Percentiles rank a stretch among this genome's conserved stretches.
phyloP scores from a whole-genome alignment of 2,329 filamentous ascomycete genomes.

The Colletotrichum viniferum region DNA sequence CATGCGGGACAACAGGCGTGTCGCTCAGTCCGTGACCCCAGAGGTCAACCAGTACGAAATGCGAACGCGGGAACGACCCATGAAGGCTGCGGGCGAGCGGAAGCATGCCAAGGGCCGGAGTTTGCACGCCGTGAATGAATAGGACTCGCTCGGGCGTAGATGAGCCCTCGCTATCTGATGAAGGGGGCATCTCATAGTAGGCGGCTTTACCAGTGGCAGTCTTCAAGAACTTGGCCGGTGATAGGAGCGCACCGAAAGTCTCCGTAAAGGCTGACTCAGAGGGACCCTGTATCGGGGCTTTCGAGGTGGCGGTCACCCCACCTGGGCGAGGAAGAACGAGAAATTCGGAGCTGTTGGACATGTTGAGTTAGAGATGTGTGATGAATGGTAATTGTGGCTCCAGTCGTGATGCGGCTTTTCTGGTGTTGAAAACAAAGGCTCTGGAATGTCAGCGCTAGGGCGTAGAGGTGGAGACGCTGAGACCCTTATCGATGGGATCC shows the following conservation, averaged over 20 bases:
- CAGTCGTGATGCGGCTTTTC: neutral
- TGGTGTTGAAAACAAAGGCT: neutral
- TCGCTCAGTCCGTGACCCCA: constrained; percentile 60
- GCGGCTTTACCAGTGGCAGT: constrained; percentile 39
- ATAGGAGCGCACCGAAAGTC: constrained; percentile 42
- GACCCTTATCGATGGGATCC: neutral
- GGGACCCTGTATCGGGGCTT: constrained; percentile 35
- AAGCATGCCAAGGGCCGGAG: constrained; percentile 50
- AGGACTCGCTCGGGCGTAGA: constrained; percentile 35
- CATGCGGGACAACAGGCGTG: constrained; percentile 48
- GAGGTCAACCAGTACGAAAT: constrained; percentile 50
- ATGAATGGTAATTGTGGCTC: neutral
- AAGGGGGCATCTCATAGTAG: constrained; percentile 40
- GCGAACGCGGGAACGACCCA: constrained; percentile 34
- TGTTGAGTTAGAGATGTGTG: neutral
- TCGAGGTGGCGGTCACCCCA: neutral
- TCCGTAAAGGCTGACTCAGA: constrained; percentile 37
- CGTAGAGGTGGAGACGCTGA: neutral
- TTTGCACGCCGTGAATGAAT: constrained; percentile 56
- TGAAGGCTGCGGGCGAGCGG: constrained; percentile 44
- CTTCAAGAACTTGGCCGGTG: constrained; percentile 36
- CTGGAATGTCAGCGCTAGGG: neutral
- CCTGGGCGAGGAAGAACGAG: neutral
- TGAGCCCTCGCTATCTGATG: neutral
- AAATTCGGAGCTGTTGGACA: neutral